Base-by-base conservation (phyloP, 106 monocot species). In the Platanthera guangdongensis region DNA sequence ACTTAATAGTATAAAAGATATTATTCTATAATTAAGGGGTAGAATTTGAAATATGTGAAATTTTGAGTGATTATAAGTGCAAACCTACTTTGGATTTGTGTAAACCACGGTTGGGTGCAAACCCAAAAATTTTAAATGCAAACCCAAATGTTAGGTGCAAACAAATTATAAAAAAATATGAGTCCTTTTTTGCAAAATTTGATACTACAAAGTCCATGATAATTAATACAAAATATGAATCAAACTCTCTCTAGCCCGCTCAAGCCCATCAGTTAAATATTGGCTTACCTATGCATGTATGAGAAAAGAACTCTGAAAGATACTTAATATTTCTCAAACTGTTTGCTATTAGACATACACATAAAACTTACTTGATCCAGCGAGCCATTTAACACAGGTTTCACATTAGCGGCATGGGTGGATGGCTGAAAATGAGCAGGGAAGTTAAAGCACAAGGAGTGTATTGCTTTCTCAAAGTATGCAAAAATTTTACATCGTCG, bases 261-360 rank as follows among this genome's bases (percentile, higher is more conserved):
- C 94, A 77, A 99, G 92, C 7, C 99, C 92, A 71, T 99, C 99
- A 78, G 94, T 92, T 78, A 94, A 80, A 84, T 99, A 99, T 78
- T 94, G 92, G 81, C 99, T 94, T 51, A 87, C 80, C 99, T 99
- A 75, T 51, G 71, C 73, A 75, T 7, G 30, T 60, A 46, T 51
- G 30, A 76, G 52, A 9, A 82, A 53, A 64, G 3, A 72, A 74
- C n/a, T 79, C 57, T 69, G n/a, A 74, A 64, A 47, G n/a, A 51
- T 75, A 7, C 50, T 54, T 48, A 47, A n/a, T 11, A 39, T 12
- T 46, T 46, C 14, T 15, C 15, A 51, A 9, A 16, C 45, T 65
- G 71, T 74, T 15, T 53, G 47, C 18, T 46, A 81, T 32, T 25
- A 69, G 2, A n/a, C 1, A 48, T 15, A n/a, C 7, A 14, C 8